Evolutionary conservation across 306 rosid genomes (phyloP), one percentile per base, ranked within the genome.

Genomic region (Vigna radiata): DNA sequence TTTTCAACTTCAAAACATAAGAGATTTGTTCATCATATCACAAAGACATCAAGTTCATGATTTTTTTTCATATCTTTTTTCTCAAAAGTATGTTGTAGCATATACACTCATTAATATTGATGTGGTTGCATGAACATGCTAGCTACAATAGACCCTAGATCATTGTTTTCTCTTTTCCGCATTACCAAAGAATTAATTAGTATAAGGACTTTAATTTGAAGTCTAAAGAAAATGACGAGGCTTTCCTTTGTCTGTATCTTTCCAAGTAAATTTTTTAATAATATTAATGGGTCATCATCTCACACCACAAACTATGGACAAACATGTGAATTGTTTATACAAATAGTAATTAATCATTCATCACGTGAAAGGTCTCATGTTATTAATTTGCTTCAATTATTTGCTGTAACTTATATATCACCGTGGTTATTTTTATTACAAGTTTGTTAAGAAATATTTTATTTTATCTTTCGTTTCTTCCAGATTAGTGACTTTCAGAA

Each of bases 291-390:
- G 50, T 77, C 83, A 65, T 76, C 75, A 18, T 70, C 61, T 43
- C 59, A 25, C 59, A 25, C 8, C 47, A 72, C 43, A 60, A 61
- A 60, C 21, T 43, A 61, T 59, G 65, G 72, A 70, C 49, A 65
- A 39, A 37, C 58, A 47, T 47, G 47, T 68, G 48, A 54, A 23
- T 81, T 69, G 31, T 43, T 82, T 79, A 79, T 75, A 15, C 68
- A 47, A 64, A 80, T 50, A 63, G 17, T 56, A 41, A 72, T 31
- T n/a, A 81, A 58, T 66, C 73, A 72, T 70, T 49, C 59, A 77
- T 80, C 76, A 60, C 13, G 44, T 29, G 67, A 11, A 60, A 60
- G 31, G 67, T 31, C 6, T 29, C 41, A 7, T 11, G 12, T 60
- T 29, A 31, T 29, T 29, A 29, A 29, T 60, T 60, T 29, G 44